Conservation (phyloP, 495 filamentous ascomycete genomes). For the Aspergillus nanangensis region DNA sequence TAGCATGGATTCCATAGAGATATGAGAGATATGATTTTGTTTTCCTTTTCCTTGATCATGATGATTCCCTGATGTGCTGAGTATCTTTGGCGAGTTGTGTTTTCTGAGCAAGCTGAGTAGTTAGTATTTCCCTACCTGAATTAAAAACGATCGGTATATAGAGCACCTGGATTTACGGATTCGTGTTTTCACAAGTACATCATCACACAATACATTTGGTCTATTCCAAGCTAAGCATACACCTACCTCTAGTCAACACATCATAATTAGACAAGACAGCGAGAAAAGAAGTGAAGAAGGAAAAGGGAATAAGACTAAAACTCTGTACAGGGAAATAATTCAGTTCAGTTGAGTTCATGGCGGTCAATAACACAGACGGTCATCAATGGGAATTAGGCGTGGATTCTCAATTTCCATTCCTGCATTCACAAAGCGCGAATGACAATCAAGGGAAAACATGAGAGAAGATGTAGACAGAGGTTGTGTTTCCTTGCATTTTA, state of each 20-base stretch:
- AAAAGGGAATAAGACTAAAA: neutral
- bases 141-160: too few species aligned
- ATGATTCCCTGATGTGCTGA: neutral
- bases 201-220: neutral
- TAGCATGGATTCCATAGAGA: slow-evolving; percentile 33
- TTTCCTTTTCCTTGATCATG: too few species aligned
- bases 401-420: slow-evolving; percentile 1
- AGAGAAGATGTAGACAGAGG: slow-evolving; percentile 4
- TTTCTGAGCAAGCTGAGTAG: too few species aligned
- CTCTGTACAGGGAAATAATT: slow-evolving; percentile 14
- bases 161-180: too few species aligned
- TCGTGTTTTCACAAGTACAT: too few species aligned
- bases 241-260: neutral
- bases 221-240: neutral
- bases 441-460: too few species aligned
- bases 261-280: neutral
- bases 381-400: too few species aligned
- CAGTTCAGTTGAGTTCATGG: slow-evolving; percentile 6
- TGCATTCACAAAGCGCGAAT: too few species aligned
- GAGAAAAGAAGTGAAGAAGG: neutral
- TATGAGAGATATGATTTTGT: slow-evolving; percentile 14
- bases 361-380: slow-evolving; percentile 8
- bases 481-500: neutral
- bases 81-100: neutral
- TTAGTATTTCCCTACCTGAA: too few species aligned